A percentile compares a stretch with the other conserved stretches of the same genome.
phyloP scores from a whole-genome alignment of 352 stramenopile genomes.

The Vaucheria bursata region DNA sequence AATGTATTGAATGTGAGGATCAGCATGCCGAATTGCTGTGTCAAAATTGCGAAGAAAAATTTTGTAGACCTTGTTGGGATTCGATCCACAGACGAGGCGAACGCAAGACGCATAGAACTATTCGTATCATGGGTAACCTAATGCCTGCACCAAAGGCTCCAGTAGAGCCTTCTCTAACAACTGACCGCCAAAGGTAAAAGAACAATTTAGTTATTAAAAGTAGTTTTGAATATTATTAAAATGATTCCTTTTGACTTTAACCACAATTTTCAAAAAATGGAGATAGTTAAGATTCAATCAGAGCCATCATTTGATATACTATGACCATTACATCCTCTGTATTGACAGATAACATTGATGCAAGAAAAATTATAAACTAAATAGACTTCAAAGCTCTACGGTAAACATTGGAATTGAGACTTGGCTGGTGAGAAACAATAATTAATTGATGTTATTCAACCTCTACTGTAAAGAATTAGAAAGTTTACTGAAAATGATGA shows the following conservation, averaged over 20 bases:
- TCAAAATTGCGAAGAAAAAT: constrained; percentile 60
- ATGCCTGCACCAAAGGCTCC: constrained; percentile 38
- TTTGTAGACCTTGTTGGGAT: constrained; percentile 65
- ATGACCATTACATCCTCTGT: background rate
- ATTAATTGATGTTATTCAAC: too few relatives aligned
- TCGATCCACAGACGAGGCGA: constrained; percentile 61
- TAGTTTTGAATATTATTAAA: background rate
- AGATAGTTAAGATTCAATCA: too few relatives aligned
- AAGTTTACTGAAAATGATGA: too few relatives aligned
- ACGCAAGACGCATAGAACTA: constrained; percentile 48
- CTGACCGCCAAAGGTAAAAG: background rate
- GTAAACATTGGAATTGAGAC: too few relatives aligned
- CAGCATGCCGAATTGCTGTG: constrained; percentile 61
- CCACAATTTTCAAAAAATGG: too few relatives aligned
- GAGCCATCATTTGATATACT: too few relatives aligned
- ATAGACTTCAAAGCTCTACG: too few relatives aligned
- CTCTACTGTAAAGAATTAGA: too few relatives aligned
- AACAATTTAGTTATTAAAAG: background rate
- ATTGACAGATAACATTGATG: background rate
- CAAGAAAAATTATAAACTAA: too few relatives aligned
- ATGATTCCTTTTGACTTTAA: too few relatives aligned
- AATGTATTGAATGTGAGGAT: constrained; percentile 74
- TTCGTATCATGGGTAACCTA: constrained; percentile 27
- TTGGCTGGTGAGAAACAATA: too few relatives aligned
- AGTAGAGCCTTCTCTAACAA: constrained; percentile 39